Percentiles rank a stretch among this genome's conserved stretches.
These are phyloP conservation scores for Boletus tomentosulus DNA, from an alignment of 768 basidiomycete genomes.

Conservation along the genomic window DNA sequence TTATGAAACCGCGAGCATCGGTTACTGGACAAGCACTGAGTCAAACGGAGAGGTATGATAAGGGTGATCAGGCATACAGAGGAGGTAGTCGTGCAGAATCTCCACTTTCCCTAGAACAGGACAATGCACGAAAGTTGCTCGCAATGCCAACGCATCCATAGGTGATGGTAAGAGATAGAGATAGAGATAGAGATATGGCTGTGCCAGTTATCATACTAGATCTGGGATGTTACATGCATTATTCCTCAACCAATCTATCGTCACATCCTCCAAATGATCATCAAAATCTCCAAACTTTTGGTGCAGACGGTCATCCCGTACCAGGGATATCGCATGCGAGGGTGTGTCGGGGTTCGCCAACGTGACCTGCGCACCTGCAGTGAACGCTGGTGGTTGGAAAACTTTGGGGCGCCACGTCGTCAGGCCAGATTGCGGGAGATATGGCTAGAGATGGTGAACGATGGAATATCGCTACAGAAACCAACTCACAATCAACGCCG, in stretches of 20 bases:
- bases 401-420: conserved; percentile 47
- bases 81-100: conserved; percentile 52
- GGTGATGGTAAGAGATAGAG: neutral
- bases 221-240: conserved; percentile 26
- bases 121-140: conserved; percentile 58
- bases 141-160: conserved; percentile 25
- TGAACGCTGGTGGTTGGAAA: conserved; percentile 40
- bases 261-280: conserved; percentile 75
- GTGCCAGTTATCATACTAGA: conserved; percentile 8
- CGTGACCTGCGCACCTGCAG: conserved; percentile 42
- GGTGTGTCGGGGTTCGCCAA: conserved; percentile 46
- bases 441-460: conserved; percentile 41
- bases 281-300: conserved; percentile 74
- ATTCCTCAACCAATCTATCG: conserved; percentile 46
- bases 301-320: conserved; percentile 49
- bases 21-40: conserved; percentile 22
- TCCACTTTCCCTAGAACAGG: conserved; percentile 49
- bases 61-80: conserved; percentile 35
- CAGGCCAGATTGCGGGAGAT: conserved; percentile 38
- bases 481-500: conserved; percentile 55
- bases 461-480: neutral
- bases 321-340: conserved; percentile 43
- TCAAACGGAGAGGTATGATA: conserved; percentile 2
- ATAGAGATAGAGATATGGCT: neutral
- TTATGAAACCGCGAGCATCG: conserved; percentile 45